phyloP scores from a whole-genome alignment of 768 basidiomycete genomes.

The Trametes punicea region DNA sequence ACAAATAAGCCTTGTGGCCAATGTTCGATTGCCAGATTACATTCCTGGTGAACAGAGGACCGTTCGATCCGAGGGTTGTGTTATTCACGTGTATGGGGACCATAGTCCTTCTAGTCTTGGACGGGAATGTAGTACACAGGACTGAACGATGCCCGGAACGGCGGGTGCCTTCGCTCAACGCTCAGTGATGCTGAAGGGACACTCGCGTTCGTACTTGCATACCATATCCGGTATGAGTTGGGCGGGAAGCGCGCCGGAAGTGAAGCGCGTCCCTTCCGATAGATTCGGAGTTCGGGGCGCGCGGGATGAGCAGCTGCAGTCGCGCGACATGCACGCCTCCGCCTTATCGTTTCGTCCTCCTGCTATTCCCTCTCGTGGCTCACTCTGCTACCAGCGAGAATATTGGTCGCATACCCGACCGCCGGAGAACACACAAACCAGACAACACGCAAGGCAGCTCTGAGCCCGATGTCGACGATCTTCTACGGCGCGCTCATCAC shows the following conservation, averaged over 20 bases:
- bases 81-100: too few species aligned
- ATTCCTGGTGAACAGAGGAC: too few species aligned
- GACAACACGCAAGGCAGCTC: too few species aligned
- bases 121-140: too few species aligned
- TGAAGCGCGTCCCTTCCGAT: neutral
- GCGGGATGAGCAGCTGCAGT: neutral
- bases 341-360: neutral
- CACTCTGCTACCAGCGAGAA: neutral
- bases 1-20: too few species aligned
- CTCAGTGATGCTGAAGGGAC: too few species aligned
- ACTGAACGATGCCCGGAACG: too few species aligned
- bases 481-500: constrained; percentile 61
- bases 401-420: neutral
- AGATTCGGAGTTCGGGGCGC: neutral
- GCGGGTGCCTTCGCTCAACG: too few species aligned
- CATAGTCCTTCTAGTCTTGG: too few species aligned
- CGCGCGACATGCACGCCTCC: neutral
- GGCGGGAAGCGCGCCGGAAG: neutral
- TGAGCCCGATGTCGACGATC: constrained; percentile 33
- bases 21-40: too few species aligned
- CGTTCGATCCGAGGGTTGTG: too few species aligned
- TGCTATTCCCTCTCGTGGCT: neutral
- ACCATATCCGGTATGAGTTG: neutral
- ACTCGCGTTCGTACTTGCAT: constrained; percentile 2
- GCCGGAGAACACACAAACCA: neutral